Evolutionary conservation across 176 grass and related monocot species (phyloP).

Genomic region (Rhynchospora breviuscula): DNA sequence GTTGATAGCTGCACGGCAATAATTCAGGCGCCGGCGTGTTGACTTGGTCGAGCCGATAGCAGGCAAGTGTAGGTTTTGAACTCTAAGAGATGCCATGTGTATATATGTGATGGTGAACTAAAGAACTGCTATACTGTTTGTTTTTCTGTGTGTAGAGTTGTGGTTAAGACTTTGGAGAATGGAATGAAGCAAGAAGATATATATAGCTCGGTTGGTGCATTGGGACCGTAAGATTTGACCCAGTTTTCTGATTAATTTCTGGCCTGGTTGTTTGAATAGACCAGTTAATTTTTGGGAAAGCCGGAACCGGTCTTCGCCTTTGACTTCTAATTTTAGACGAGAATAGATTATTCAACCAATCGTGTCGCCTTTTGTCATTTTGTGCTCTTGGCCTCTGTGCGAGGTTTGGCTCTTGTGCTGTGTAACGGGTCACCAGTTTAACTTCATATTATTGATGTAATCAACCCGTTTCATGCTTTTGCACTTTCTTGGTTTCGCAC

Average conservation of each 20-base stretch:
- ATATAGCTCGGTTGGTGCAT: not conserved
- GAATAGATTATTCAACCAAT: not conserved
- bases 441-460: not conserved
- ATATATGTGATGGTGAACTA: no score
- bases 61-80: constrained; percentile 2
- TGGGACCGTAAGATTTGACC: not conserved
- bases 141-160: no score
- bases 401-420: not conserved
- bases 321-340: not conserved
- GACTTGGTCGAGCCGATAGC: not conserved
- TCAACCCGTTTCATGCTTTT: not conserved
- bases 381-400: not conserved
- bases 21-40: not conserved
- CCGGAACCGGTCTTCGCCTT: not conserved
- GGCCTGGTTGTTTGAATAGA: not conserved
- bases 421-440: not conserved
- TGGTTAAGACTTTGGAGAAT: not conserved
- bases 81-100: constrained; percentile 15
- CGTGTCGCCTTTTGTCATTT: not conserved
- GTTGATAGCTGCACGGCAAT: not conserved
- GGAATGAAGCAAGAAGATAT: not conserved
- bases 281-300: not conserved
- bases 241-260: not conserved
- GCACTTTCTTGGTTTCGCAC: not conserved
- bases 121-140: no score